These are phyloP conservation scores for Phytophthora foliorum DNA, from an alignment of 352 stramenopile genomes.

Conservation along the genomic window DNA sequence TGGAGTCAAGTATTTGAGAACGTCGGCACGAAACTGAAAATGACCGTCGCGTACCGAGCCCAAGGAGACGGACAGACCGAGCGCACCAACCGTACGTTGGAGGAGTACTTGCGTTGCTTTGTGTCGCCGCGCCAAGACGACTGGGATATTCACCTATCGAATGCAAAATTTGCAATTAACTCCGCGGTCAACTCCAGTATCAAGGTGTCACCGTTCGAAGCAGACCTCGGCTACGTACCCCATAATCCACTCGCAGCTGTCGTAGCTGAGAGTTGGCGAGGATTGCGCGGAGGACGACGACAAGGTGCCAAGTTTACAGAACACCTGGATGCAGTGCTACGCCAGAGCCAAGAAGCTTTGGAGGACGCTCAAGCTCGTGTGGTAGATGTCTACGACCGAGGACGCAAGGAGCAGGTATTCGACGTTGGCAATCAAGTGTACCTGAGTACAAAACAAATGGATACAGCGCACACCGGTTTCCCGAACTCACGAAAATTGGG, in stretches of 20 bases:
- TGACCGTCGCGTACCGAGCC: too few relatives aligned
- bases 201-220: background rate
- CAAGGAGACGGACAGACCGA: too few relatives aligned
- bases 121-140: background rate
- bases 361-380: constrained; percentile 17
- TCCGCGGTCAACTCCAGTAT: background rate
- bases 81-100: too few relatives aligned
- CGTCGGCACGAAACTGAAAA: too few relatives aligned
- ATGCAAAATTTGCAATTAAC: background rate
- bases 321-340: background rate
- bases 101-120: too few relatives aligned
- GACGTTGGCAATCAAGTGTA: constrained; percentile 14
- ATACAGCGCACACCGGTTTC: too few relatives aligned
- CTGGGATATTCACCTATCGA: background rate
- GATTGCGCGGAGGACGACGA: background rate
- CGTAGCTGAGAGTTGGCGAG: too few relatives aligned
- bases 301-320: too few relatives aligned
- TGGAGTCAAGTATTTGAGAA: too few relatives aligned
- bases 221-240: background rate
- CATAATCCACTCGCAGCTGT: too few relatives aligned
- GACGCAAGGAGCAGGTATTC: constrained; percentile 14
- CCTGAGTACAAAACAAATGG: constrained; percentile 19
- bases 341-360: background rate
- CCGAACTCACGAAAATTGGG: constrained; percentile 30
- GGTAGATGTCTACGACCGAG: constrained; percentile 14